A percentile compares a stretch with the other conserved stretches of the same genome.
phyloP scores from a whole-genome alignment of 129 eudicot genomes.

The Flaveria sonorensis region DNA sequence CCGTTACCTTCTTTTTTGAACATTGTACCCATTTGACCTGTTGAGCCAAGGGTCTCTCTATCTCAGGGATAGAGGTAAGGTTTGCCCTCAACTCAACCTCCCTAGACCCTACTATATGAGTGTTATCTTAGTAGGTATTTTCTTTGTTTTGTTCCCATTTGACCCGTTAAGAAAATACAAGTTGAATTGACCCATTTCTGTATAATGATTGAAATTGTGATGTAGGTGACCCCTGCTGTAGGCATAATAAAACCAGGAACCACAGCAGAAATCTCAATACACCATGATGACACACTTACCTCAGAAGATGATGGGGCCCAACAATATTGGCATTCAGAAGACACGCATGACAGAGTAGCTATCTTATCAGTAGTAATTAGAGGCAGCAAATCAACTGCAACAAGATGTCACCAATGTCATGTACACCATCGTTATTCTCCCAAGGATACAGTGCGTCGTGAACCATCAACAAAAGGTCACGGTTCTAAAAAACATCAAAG shows the following conservation, averaged over 20 bases:
- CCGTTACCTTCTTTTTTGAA: neutral
- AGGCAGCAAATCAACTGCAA: slow-evolving; percentile 63
- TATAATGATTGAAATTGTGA: slow-evolving; percentile 6
- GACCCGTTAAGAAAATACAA: neutral
- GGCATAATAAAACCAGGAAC: slow-evolving; percentile 68
- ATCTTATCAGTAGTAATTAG: slow-evolving; percentile 55
- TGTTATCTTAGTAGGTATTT: too few species aligned
- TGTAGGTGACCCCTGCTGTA: slow-evolving; percentile 80
- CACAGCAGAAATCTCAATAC: slow-evolving; percentile 56
- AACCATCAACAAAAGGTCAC: slow-evolving; percentile 46
- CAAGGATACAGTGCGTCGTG: slow-evolving; percentile 37
- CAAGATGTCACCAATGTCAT: slow-evolving; percentile 54
- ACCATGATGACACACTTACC: slow-evolving; percentile 62
- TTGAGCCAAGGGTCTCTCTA: too few species aligned
- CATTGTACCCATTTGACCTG: too few species aligned
- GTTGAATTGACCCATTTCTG: neutral
- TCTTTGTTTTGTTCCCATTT: neutral
- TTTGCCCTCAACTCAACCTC: too few species aligned
- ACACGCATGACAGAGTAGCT: slow-evolving; percentile 74
- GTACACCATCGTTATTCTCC: slow-evolving; percentile 64
- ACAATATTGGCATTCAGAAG: slow-evolving; percentile 82
- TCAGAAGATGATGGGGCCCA: slow-evolving; percentile 64
- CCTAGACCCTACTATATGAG: too few species aligned
- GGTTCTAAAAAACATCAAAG: slow-evolving; percentile 44
- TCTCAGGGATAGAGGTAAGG: too few species aligned